Evolutionary conservation across 768 basidiomycete genomes (phyloP).

Genomic region (Calocybe indica): DNA sequence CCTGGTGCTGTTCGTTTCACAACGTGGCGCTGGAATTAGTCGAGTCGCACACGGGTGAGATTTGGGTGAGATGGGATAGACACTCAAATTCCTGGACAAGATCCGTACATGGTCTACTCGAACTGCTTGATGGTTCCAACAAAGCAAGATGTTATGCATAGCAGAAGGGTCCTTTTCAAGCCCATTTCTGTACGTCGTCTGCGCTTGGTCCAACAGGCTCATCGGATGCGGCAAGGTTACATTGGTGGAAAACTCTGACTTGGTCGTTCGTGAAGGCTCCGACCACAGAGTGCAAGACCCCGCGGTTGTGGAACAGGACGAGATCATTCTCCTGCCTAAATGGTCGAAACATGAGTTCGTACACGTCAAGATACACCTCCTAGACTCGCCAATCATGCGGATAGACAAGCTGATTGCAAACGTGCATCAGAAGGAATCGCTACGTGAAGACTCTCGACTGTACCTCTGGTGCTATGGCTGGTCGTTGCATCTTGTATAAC

Average conservation of each 20-base stretch:
- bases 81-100: background rate
- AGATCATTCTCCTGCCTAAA: conserved; percentile 53
- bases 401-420: conserved; percentile 57
- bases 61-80: too few species aligned
- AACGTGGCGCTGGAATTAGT: too few species aligned
- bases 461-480: conserved; percentile 78
- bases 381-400: conserved; percentile 73
- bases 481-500: conserved; percentile 83
- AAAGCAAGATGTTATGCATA: too few species aligned
- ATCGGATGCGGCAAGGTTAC: conserved; percentile 79
- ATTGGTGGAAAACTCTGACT: conserved; percentile 77
- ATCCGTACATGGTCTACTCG: background rate
- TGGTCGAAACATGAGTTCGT: background rate
- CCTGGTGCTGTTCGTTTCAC: too few species aligned
- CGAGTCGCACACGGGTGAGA: too few species aligned
- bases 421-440: background rate
- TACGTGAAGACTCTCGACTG: conserved; percentile 13
- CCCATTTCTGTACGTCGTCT: conserved; percentile 64
- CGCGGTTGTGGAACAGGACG: conserved; percentile 83
- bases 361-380: background rate
- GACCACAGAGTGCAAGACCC: conserved; percentile 76
- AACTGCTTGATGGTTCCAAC: too few species aligned
- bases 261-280: conserved; percentile 65
- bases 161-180: conserved; percentile 17
- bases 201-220: conserved; percentile 61